Conservation (phyloP, 805 yeast species). For the Yueomyces sinensis region DNA sequence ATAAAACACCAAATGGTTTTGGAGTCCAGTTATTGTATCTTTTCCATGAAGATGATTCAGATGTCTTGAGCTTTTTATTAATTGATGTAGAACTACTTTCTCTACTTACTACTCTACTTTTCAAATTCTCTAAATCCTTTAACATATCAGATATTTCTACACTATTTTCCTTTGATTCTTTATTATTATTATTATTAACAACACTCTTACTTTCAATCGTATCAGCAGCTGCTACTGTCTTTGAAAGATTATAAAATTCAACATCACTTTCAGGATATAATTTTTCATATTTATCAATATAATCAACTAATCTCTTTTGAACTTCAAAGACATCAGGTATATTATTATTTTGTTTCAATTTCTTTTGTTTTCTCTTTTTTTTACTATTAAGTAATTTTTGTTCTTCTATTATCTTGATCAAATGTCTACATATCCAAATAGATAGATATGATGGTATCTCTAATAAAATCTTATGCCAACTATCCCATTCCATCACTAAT, state of each 20-base stretch:
- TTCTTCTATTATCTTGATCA: background rate
- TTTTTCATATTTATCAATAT: conserved; percentile 2
- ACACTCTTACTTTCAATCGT: no score
- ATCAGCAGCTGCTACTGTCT: no score
- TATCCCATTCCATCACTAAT: conserved; percentile 6
- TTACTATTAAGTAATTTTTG: background rate
- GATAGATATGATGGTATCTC: conserved; percentile 6
- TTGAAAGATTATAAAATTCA: no score
- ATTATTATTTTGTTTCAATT: background rate
- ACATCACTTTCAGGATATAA: conserved; percentile 4
- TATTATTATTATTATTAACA: background rate
- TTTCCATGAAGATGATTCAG: conserved; percentile 1
- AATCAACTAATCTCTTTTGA: background rate
- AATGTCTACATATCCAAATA: conserved; percentile 4
- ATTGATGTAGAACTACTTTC: no score
- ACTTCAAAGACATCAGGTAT: background rate
- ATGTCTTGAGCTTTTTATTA: background rate
- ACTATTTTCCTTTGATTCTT: conserved; percentile 1
- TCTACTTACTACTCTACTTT: conserved; percentile 11
- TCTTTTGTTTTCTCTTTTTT: background rate
- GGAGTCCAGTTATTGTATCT: conserved; percentile 31
- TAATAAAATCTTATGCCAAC: conserved; percentile 7
- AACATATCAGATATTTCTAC: conserved; percentile 15
- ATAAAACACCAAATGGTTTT: conserved; percentile 39
- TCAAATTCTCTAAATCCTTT: conserved; percentile 20